Conservation (phyloP, 2,329 filamentous ascomycete species). For the Nigrospora osmanthi region DNA sequence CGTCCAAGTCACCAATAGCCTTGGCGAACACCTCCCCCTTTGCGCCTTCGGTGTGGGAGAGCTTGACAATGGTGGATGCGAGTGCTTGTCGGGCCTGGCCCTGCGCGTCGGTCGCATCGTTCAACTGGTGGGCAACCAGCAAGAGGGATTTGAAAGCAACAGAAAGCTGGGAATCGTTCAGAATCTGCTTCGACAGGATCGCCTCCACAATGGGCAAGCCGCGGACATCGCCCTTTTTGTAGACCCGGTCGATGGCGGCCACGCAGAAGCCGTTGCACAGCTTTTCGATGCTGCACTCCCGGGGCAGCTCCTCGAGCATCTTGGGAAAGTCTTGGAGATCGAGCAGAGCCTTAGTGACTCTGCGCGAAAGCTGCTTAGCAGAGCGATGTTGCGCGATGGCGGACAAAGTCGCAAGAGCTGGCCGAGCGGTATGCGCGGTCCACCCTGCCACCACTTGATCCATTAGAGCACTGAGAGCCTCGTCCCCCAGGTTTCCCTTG, state of each 20-base stretch:
- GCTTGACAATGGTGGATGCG: slow-evolving; percentile 56
- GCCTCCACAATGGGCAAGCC: slow-evolving; percentile 53
- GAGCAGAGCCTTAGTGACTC: slow-evolving; percentile 61
- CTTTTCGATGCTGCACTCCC: slow-evolving; percentile 61
- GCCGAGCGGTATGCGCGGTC: slow-evolving; percentile 62
- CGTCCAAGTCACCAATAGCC: slow-evolving; percentile 58
- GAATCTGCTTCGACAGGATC: slow-evolving; percentile 50
- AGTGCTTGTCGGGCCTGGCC: slow-evolving; percentile 54
- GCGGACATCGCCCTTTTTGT: slow-evolving; percentile 49
- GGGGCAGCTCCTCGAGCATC: slow-evolving; percentile 53
- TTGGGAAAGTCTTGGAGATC: slow-evolving; percentile 53
- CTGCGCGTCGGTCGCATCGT: slow-evolving; percentile 44
- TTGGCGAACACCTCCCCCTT: slow-evolving; percentile 57
- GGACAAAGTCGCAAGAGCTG: slow-evolving; percentile 72
- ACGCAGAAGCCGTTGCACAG: slow-evolving; percentile 66
- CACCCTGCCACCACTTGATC: slow-evolving; percentile 76
- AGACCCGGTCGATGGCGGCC: slow-evolving; percentile 53
- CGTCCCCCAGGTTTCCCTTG: slow-evolving; percentile 72
- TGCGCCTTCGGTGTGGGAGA: slow-evolving; percentile 52
- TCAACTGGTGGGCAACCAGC: slow-evolving; percentile 49
- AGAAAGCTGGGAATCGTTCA: slow-evolving; percentile 56
- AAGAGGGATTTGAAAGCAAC: slow-evolving; percentile 60
- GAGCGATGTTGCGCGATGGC: slow-evolving; percentile 76
- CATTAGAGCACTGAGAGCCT: slow-evolving; percentile 79
- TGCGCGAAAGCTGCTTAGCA: slow-evolving; percentile 59